These are phyloP conservation scores for Scutellaria barbata DNA, from an alignment of 257 asterid species.

Conservation along the genomic window DNA sequence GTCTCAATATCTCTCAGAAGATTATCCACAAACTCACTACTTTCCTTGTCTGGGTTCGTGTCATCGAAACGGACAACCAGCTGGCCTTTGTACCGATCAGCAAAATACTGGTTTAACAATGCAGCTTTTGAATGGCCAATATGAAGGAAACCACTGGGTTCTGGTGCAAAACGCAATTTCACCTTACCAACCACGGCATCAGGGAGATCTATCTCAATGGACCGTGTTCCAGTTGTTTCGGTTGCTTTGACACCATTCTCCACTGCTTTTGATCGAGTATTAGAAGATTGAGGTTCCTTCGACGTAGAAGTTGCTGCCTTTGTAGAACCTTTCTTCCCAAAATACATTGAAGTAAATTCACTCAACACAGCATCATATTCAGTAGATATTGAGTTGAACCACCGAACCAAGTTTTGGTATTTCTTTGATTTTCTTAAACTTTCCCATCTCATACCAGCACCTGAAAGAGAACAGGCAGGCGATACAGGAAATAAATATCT, in stretches of 20 bases:
- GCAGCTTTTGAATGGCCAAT: slow-evolving; percentile 99
- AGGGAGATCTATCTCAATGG: slow-evolving; percentile 81
- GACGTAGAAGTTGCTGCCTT: slow-evolving; percentile 58
- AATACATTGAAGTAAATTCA: slow-evolving; percentile 55
- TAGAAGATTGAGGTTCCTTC: slow-evolving; percentile 60
- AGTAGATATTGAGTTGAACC: slow-evolving; percentile 79
- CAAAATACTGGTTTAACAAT: slow-evolving; percentile 78
- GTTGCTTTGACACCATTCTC: slow-evolving; percentile 48
- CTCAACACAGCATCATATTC: slow-evolving; percentile 63
- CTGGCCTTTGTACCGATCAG: slow-evolving; percentile 79
- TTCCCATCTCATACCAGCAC: slow-evolving; percentile 90
- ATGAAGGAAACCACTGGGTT: slow-evolving; percentile 97
- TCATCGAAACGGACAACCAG: slow-evolving; percentile 85
- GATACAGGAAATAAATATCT: neutral
- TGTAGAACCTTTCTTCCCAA: slow-evolving; percentile 63
- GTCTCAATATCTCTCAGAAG: slow-evolving; percentile 84
- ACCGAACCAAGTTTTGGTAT: slow-evolving; percentile 81
- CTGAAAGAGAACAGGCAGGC: slow-evolving; percentile 42
- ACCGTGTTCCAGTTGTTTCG: slow-evolving; percentile 43
- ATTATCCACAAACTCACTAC: slow-evolving; percentile 89
- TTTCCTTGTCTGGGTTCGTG: slow-evolving; percentile 95
- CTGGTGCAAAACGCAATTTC: slow-evolving; percentile 88
- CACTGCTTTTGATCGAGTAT: slow-evolving; percentile 39
- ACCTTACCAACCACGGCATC: slow-evolving; percentile 84
- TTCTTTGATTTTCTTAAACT: slow-evolving; percentile 86